phyloP scores from a whole-genome alignment of 352 stramenopile genomes.

The Phytophthora citrophthora region DNA sequence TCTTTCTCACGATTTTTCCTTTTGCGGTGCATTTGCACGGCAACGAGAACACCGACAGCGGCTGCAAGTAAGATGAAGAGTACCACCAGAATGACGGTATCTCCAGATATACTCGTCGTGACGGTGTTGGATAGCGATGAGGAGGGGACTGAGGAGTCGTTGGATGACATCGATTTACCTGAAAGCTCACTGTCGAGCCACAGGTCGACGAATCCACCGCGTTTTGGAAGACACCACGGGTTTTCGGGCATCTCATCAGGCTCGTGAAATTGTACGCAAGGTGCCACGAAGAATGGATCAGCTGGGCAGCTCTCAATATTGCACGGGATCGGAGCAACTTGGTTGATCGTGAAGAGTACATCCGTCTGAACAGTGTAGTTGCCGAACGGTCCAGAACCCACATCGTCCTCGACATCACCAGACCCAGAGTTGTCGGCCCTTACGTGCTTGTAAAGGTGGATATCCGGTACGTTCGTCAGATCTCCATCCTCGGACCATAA shows the following conservation, averaged over 20 bases:
- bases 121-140: not conserved
- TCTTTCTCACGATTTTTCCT: slow-evolving; percentile 11
- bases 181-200: slow-evolving; percentile 48
- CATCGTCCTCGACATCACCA: slow-evolving; percentile 2
- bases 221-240: slow-evolving; percentile 46
- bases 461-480: slow-evolving; percentile 32
- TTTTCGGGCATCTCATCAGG: slow-evolving; percentile 7
- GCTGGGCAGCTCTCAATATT: slow-evolving; percentile 36
- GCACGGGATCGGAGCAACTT: slow-evolving; percentile 25
- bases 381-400: not conserved
- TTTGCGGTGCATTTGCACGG: slow-evolving; percentile 21
- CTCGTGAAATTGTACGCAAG: slow-evolving; percentile 34
- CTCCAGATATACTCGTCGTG: slow-evolving; percentile 19
- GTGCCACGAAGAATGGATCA: slow-evolving; percentile 51
- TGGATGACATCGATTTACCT: not conserved
- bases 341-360: slow-evolving; percentile 59
- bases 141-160: slow-evolving; percentile 4
- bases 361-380: slow-evolving; percentile 15
- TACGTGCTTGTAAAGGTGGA: slow-evolving; percentile 46
- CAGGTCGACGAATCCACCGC: slow-evolving; percentile 41
- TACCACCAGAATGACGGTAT: slow-evolving; percentile 27
- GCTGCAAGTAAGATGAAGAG: slow-evolving; percentile 31
- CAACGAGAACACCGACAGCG: slow-evolving; percentile 21
- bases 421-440: slow-evolving; percentile 4
- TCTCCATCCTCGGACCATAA: slow-evolving; percentile 54